Conservation (phyloP, 192 early-diverging fungal genomes). For the Coemansia reversa region DNA sequence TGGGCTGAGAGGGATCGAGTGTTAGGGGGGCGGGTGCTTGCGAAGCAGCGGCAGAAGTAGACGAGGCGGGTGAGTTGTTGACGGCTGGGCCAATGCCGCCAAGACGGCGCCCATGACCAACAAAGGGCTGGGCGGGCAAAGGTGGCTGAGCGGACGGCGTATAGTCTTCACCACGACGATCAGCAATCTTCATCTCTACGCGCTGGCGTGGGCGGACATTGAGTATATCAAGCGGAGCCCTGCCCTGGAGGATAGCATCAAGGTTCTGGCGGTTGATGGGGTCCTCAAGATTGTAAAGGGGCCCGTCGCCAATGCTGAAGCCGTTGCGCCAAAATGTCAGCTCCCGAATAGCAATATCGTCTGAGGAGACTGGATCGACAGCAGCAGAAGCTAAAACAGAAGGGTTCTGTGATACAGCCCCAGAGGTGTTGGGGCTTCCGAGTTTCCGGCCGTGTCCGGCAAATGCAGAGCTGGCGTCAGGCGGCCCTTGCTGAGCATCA, state of each 20-base stretch:
- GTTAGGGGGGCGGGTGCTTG: conserved; percentile 21
- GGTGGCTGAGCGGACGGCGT: conserved; percentile 69
- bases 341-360: conserved; percentile 53
- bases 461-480: conserved; percentile 13
- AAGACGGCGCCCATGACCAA: conserved; percentile 75
- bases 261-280: conserved; percentile 84
- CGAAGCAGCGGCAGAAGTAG: conserved; percentile 25
- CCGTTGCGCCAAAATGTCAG: conserved; percentile 97
- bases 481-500: neutral
- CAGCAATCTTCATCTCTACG: conserved; percentile 83
- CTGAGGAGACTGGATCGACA: neutral
- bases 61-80: neutral
- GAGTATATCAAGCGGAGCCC: conserved; percentile 82
- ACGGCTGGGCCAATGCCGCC: conserved; percentile 59
- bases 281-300: conserved; percentile 80
- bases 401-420: neutral
- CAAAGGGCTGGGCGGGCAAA: conserved; percentile 59
- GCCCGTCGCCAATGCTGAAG: conserved; percentile 93
- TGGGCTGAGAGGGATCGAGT: conserved; percentile 74
- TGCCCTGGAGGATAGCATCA: conserved; percentile 84
- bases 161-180: conserved; percentile 85
- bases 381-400: neutral
- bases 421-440: conserved; percentile 3
- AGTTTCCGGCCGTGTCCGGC: conserved; percentile 37
- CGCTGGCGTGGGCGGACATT: conserved; percentile 87